Base-by-base conservation (phyloP, 495 filamentous ascomycete species). In the Daldinia vernicosa region DNA sequence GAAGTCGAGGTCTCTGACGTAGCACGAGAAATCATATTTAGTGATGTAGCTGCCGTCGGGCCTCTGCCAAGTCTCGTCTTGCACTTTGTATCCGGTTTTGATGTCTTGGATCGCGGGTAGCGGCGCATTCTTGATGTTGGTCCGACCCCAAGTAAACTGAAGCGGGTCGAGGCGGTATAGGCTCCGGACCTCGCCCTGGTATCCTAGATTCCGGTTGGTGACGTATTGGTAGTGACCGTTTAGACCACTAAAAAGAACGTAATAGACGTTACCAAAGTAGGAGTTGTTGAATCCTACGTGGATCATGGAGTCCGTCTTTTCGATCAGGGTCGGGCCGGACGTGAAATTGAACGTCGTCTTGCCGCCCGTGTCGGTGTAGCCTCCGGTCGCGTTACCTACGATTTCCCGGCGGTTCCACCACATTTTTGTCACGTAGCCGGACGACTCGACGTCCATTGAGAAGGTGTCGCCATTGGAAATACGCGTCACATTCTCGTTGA, bases 361-460 rank as follows among this genome's bases (percentile, higher is more conserved):
- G 3, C 50, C 50, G 24, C 50, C 50, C 9, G 50, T 53, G 50
- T 53, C 50, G 22, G 50, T 27, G 22, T 53, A 53, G 14, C 50
- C 50, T 24, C 47, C 47, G 6, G 17, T 52, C 24, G 50, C 50
- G 27, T 27, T 52, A 14, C 50, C 50, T 26, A 52, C 50, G 50
- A 52, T 52, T 27, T 52, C 50, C 22, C 50, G 50, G 19, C 12
- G 24, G 50, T 52, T 52, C 50, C 50, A 52, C 50, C 50, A 52
- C 50, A 52, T 52, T 1, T 52, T 52, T 1, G 50, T 52, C 11
- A 52, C 50, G 27, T 52, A 52, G 26, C 50, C 50, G 24, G 50
- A 52, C 26, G 27, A 52, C 11, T 52, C 24, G 11, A 52, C 50
- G 50, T 52, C 50, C 37, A 39, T 39, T 39, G 37, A 39, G 37